Percentiles rank a stretch among this genome's conserved stretches.
Conservation (phyloP, 768 basidiomycete species). For the Cystofilobasidium ferigula region DNA sequence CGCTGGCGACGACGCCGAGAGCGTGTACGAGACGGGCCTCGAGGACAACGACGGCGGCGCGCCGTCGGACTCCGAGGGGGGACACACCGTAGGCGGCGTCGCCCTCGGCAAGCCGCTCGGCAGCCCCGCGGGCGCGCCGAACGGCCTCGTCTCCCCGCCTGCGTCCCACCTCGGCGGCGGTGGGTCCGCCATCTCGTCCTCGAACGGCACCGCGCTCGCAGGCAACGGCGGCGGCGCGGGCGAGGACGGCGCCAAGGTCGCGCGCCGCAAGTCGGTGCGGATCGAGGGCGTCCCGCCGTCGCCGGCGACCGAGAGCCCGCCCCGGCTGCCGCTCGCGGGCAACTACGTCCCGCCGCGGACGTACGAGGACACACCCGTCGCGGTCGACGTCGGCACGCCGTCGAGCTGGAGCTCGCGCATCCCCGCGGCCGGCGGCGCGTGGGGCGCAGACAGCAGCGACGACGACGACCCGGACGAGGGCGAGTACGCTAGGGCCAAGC, state of each 20-base stretch:
- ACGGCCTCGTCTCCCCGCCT: background rate
- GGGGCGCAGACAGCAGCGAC: background rate
- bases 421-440: background rate
- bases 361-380: background rate
- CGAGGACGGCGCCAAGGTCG: background rate
- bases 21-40: slow-evolving; percentile 22
- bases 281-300: slow-evolving; percentile 21
- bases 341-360: background rate
- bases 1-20: slow-evolving; percentile 7
- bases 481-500: slow-evolving; percentile 22
- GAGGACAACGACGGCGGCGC: slow-evolving; percentile 21
- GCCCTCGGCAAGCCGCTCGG: background rate
- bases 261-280: slow-evolving; percentile 19
- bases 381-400: background rate
- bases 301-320: slow-evolving; percentile 2
- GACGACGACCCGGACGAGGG: slow-evolving; percentile 23
- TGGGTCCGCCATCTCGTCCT: background rate
- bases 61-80: slow-evolving; percentile 14
- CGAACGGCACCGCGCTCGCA: slow-evolving; percentile 1
- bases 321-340: background rate
- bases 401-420: background rate
- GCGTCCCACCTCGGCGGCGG: background rate
- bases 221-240: slow-evolving; percentile 2
- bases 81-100: slow-evolving; percentile 1
- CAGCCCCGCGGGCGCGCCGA: background rate